Percentiles rank a stretch among this genome's conserved stretches.
Conservation (phyloP, 2,329 filamentous ascomycete genomes). For the Trichoderma simmonsii region DNA sequence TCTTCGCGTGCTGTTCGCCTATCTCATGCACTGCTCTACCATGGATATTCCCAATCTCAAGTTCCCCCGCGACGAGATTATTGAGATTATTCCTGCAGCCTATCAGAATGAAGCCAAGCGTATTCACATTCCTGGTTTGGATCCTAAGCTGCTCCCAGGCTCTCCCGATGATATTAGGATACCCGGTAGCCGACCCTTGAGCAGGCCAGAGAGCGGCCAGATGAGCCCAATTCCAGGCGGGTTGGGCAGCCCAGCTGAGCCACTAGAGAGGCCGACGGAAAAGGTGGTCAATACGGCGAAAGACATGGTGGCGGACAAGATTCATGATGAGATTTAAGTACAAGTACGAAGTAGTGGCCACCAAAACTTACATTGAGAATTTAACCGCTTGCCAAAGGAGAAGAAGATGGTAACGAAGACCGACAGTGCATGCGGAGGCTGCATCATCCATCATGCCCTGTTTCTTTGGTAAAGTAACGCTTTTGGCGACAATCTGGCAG, state of each 20-base stretch:
- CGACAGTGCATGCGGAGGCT: neutral
- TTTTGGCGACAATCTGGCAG: neutral
- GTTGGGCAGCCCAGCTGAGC: constrained; percentile 46
- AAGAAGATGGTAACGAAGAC: neutral
- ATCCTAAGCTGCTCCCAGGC: constrained; percentile 66
- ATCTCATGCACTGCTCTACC: constrained; percentile 97
- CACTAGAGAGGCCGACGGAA: constrained; percentile 43
- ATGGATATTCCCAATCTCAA: constrained; percentile 89
- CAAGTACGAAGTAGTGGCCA: neutral
- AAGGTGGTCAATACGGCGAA: constrained; percentile 49
- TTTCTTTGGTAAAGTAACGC: neutral
- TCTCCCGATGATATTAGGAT: constrained; percentile 81
- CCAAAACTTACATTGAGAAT: neutral
- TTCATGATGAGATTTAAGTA: constrained; percentile 48
- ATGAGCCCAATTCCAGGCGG: constrained; percentile 49
- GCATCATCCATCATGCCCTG: neutral
- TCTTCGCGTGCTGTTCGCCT: constrained; percentile 93
- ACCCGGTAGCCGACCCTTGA: constrained; percentile 40
- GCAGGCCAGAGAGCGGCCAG: constrained; percentile 32
- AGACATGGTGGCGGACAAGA: constrained; percentile 51
- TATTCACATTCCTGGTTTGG: constrained; percentile 73
- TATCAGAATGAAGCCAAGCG: constrained; percentile 96
- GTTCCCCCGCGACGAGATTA: constrained; percentile 95
- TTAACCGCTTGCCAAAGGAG: neutral
- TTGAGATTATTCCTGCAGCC: constrained; percentile 95